phyloP scores from a whole-genome alignment of 805 yeast genomes.

The Yamadazyma sp. region DNA sequence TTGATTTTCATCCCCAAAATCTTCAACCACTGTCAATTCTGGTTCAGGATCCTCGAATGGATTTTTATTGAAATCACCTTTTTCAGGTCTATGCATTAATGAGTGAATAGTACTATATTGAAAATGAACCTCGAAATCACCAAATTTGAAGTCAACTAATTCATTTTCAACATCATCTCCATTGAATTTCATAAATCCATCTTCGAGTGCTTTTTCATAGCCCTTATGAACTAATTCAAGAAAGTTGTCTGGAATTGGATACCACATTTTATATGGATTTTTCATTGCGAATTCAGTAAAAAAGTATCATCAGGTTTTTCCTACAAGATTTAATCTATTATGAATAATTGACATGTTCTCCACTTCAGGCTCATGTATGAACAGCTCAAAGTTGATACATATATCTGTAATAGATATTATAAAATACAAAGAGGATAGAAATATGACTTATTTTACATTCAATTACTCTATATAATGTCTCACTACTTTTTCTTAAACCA shows the following conservation, averaged over 20 bases:
- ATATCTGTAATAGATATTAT: too few relatives aligned
- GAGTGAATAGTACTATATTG: conserved; percentile 33
- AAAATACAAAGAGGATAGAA: too few relatives aligned
- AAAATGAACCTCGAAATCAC: conserved; percentile 16
- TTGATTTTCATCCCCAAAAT: conserved; percentile 50
- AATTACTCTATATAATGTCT: not conserved
- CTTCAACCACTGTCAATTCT: conserved; percentile 57
- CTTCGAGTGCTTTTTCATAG: conserved; percentile 47
- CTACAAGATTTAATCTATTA: too few relatives aligned
- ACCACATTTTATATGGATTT: too few relatives aligned
- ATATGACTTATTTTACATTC: too few relatives aligned
- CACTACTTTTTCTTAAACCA: conserved; percentile 23
- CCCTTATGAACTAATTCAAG: conserved; percentile 29
- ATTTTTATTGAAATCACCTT: conserved; percentile 43
- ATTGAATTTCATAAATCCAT: conserved; percentile 48
- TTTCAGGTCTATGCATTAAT: conserved; percentile 37
- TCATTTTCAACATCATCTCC: conserved; percentile 42
- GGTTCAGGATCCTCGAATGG: conserved; percentile 85
- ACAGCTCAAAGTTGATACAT: too few relatives aligned
- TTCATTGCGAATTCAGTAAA: too few relatives aligned
- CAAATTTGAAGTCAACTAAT: conserved; percentile 20
- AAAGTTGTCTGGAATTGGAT: conserved; percentile 38
- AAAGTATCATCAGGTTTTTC: too few relatives aligned
- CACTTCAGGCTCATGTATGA: too few relatives aligned
- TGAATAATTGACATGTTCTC: too few relatives aligned